These are phyloP conservation scores for Pythium brassicae DNA, from an alignment of 352 stramenopile species.

Conservation along the genomic window DNA sequence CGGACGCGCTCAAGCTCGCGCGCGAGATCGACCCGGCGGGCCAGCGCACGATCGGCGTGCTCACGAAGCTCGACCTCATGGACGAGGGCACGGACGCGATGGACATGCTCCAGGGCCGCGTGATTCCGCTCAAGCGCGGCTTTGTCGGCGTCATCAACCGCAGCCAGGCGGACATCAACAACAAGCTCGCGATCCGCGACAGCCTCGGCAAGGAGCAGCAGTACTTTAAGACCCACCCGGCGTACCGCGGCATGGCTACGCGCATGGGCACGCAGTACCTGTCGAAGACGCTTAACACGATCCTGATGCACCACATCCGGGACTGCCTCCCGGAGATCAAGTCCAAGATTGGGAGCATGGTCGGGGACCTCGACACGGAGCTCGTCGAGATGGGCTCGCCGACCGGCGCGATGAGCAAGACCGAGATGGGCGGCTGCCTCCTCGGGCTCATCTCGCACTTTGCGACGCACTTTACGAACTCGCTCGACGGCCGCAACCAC, in stretches of 20 bases:
- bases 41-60: conserved; percentile 97
- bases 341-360: conserved; percentile 94
- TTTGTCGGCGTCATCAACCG: conserved; percentile 99
- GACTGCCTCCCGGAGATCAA: conserved; percentile 99
- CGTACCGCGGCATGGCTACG: conserved; percentile 91
- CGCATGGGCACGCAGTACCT: conserved; percentile 97
- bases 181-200: conserved; percentile 93
- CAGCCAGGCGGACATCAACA: conserved; percentile 98
- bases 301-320: conserved; percentile 99
- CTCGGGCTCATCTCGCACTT: conserved; percentile 94
- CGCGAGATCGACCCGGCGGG: conserved; percentile 90
- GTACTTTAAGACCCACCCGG: conserved; percentile 97
- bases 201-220: conserved; percentile 93
- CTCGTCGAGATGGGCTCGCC: conserved; percentile 93
- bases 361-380: conserved; percentile 93
- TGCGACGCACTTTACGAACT: conserved; percentile 87
- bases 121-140: conserved; percentile 96
- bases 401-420: conserved; percentile 84
- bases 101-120: conserved; percentile 95
- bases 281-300: conserved; percentile 96
- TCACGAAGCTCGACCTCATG: conserved; percentile 99
- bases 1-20: conserved; percentile 98
- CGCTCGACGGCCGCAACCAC: conserved; percentile 83
- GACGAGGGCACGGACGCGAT: conserved; percentile 98
- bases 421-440: conserved; percentile 91